Evolutionary conservation across 768 basidiomycete genomes (phyloP).

Genomic region (Postia placenta): DNA sequence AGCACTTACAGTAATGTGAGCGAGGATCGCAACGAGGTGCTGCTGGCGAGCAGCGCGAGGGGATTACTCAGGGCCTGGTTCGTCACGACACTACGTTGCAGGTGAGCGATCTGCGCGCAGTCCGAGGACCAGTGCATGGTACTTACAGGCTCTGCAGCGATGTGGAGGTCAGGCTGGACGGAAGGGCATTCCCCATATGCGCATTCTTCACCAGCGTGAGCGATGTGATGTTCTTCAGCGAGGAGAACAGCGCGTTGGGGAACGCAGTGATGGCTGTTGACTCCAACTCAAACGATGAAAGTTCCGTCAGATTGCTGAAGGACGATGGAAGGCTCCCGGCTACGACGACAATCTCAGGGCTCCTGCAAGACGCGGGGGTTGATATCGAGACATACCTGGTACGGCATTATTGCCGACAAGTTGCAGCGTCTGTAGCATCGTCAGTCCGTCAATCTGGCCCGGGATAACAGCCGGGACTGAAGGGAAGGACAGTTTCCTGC

Average conservation of each 20-base stretch:
- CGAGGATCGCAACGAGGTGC: conserved; percentile 26
- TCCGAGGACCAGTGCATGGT: too few relatives aligned
- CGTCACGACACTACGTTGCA: conserved; percentile 31
- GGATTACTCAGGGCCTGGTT: conserved; percentile 29
- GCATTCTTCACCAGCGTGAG: conserved; percentile 35
- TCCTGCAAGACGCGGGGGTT: too few relatives aligned
- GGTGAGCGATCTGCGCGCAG: too few relatives aligned
- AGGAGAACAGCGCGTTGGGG: conserved; percentile 28
- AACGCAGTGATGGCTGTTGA: conserved; percentile 33
- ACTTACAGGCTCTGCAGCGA: conserved; percentile 33
- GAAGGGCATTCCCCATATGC: conserved; percentile 32
- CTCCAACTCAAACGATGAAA: conserved; percentile 35
- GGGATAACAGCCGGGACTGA: conserved; percentile 41
- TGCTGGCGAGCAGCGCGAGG: conserved; percentile 26
- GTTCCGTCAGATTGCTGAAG: conserved; percentile 30
- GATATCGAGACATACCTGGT: conserved; percentile 40
- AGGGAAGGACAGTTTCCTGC: conserved; percentile 36
- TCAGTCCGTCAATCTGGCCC: conserved; percentile 33
- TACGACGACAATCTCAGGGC: conserved; percentile 14
- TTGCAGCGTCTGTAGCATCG: conserved; percentile 30
- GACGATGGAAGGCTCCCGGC: conserved; percentile 36
- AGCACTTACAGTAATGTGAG: conserved; percentile 28
- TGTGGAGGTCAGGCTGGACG: conserved; percentile 27
- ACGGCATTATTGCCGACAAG: conserved; percentile 35
- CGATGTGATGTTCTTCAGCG: conserved; percentile 28